Evolutionary conservation across 345 rosid genomes (phyloP).

Genomic region (Hypericum perforatum): DNA sequence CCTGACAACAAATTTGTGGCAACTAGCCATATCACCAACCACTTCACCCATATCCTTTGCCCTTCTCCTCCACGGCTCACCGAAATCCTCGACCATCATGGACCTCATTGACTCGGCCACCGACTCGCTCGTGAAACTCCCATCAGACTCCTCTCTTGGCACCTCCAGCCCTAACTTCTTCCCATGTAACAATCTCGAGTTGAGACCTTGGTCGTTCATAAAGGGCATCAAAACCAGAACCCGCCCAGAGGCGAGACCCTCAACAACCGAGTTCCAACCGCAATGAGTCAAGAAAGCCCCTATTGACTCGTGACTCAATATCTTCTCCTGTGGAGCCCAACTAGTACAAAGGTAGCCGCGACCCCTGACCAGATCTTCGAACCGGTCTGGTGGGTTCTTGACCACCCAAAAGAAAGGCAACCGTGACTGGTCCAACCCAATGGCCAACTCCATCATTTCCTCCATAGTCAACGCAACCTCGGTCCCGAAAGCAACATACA

Average conservation of each 20-base stretch:
- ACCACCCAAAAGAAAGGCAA: slow-evolving; percentile 20
- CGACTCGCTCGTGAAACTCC: slow-evolving; percentile 12
- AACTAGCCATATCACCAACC: neutral
- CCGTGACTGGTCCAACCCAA: neutral
- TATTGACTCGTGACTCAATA: slow-evolving; percentile 19
- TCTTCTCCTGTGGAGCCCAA: slow-evolving; percentile 17
- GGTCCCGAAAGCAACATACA: slow-evolving; percentile 1
- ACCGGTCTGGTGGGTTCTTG: slow-evolving; percentile 8
- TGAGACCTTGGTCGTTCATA: slow-evolving; percentile 19
- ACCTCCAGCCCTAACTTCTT: slow-evolving; percentile 18
- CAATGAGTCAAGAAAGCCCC: slow-evolving; percentile 23
- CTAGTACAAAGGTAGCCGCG: slow-evolving; percentile 4
- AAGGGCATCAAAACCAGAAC: slow-evolving; percentile 14
- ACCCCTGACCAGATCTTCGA: slow-evolving; percentile 7
- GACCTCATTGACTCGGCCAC: slow-evolving; percentile 6
- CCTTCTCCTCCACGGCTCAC: neutral
- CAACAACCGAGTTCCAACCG: slow-evolving; percentile 18
- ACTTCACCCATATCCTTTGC: neutral
- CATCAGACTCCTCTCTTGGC: slow-evolving; percentile 12
- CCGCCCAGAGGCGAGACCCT: slow-evolving; percentile 3
- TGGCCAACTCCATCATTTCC: neutral
- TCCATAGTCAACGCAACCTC: neutral
- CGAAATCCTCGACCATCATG: slow-evolving; percentile 3
- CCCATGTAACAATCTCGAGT: slow-evolving; percentile 14
- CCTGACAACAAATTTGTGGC: neutral